Percentiles rank a stretch among this genome's conserved stretches.
Evolutionary conservation across 345 rosid species (phyloP).

Genomic region (Corchorus olitorius): DNA sequence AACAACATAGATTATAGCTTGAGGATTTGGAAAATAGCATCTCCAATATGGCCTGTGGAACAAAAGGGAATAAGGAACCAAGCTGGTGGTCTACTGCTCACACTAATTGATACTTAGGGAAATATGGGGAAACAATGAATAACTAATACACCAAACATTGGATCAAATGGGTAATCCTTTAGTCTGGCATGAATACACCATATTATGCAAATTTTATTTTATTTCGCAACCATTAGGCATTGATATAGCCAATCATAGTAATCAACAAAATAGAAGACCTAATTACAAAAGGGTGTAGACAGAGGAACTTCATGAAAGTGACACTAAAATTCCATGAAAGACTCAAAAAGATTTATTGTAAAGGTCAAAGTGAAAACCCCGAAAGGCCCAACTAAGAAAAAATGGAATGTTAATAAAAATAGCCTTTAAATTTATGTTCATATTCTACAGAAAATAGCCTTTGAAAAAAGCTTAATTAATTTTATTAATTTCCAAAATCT

Average conservation of each 20-base stretch:
- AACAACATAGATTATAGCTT: conserved; percentile 73
- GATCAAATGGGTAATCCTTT: background rate
- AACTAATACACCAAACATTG: background rate
- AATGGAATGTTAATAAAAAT: background rate
- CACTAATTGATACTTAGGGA: conserved; percentile 9
- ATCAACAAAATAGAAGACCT: background rate
- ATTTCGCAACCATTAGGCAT: background rate
- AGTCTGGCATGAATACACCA: background rate
- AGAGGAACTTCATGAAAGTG: background rate
- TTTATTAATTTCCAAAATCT: too few species aligned
- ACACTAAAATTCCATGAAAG: background rate
- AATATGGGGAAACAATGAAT: conserved; percentile 4
- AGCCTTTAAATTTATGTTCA: background rate
- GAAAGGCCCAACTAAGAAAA: background rate
- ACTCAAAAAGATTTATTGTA: background rate
- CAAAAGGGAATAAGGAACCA: conserved; percentile 10
- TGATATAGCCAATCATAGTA: background rate
- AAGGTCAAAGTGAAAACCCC: background rate
- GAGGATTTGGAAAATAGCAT: conserved; percentile 85
- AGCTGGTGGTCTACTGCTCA: conserved; percentile 12
- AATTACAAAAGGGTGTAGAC: background rate
- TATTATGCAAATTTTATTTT: background rate
- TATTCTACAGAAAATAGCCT: background rate
- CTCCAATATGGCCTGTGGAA: conserved; percentile 79
- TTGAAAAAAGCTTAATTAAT: too few species aligned